Conservation (phyloP, 192 early-diverging fungal species). For the Coemansia sp. region DNA sequence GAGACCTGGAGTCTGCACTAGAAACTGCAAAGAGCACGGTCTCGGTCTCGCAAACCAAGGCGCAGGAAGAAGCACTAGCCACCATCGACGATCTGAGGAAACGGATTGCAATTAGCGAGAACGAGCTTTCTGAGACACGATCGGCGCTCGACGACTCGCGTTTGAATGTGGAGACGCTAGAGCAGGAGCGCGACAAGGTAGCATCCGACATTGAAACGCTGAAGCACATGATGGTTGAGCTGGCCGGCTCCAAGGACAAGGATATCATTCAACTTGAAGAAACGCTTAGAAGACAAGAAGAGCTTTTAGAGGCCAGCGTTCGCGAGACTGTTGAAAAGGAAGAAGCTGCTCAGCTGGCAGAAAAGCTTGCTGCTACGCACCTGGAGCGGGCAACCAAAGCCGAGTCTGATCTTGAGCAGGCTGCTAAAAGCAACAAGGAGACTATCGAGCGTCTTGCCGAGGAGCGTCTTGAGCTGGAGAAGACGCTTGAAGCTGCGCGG, state of each 20-base stretch:
- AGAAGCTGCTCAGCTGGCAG: constrained; percentile 18
- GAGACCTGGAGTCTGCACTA: constrained; percentile 30
- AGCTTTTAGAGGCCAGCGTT: constrained; percentile 28
- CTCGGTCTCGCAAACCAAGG: constrained; percentile 9
- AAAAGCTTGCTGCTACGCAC: constrained; percentile 11
- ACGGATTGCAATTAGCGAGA: constrained; percentile 2
- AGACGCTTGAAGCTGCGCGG: constrained; percentile 5
- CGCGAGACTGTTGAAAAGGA: constrained; percentile 39
- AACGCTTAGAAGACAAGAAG: constrained; percentile 18
- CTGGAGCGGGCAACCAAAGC: constrained; percentile 10
- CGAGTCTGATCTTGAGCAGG: constrained; percentile 17
- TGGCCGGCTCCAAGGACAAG: constrained; percentile 43
- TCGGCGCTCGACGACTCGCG: background rate
- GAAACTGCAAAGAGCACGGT: constrained; percentile 26
- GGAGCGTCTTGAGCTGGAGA: constrained; percentile 12
- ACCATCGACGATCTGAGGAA: constrained; percentile 11
- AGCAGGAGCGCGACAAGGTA: constrained; percentile 24
- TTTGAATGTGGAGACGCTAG: constrained; percentile 8
- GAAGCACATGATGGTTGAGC: constrained; percentile 51
- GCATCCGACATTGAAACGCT: constrained; percentile 23
- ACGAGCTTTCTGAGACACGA: background rate
- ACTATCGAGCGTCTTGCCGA: constrained; percentile 2
- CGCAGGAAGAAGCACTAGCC: constrained; percentile 4
- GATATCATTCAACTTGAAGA: constrained; percentile 37
- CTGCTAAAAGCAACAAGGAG: background rate